A percentile compares a stretch with the other conserved stretches of the same genome.
Conservation (phyloP, 768 basidiomycete species). For the Naematelia aurantialba region DNA sequence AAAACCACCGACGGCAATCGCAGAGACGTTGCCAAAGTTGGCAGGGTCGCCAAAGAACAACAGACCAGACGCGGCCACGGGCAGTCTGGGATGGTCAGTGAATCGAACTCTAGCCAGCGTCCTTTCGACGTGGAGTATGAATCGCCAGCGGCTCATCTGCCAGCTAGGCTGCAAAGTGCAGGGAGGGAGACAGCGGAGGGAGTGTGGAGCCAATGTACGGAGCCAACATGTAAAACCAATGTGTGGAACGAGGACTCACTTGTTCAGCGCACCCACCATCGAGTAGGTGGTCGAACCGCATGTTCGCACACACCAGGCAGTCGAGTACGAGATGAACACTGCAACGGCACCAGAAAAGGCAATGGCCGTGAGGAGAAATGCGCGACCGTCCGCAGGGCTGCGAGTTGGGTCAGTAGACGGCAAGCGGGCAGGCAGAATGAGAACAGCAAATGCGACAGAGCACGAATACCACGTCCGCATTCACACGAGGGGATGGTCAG, state of each 20-base stretch:
- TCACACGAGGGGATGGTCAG: too few species aligned
- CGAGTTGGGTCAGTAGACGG: conserved; percentile 4
- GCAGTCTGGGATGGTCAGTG: conserved; percentile 55
- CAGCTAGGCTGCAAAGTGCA: not conserved
- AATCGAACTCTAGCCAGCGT: not conserved
- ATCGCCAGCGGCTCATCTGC: not conserved
- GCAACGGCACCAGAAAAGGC: conserved; percentile 96
- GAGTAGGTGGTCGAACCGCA: conserved; percentile 99
- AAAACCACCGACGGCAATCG: conserved; percentile 81
- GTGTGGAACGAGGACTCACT: too few species aligned
- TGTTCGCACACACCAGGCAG: conserved; percentile 95
- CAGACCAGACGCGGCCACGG: conserved; percentile 98
- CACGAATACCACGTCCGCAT: too few species aligned
- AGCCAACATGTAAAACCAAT: too few species aligned
- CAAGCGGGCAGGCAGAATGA: too few species aligned
- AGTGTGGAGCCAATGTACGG: too few species aligned
- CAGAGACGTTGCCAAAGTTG: conserved; percentile 81
- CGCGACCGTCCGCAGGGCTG: conserved; percentile 79
- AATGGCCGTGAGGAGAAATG: conserved; percentile 76
- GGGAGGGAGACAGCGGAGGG: not conserved
- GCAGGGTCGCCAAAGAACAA: conserved; percentile 72
- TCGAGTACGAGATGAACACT: conserved; percentile 95
- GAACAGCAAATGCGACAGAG: too few species aligned
- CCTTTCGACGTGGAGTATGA: conserved; percentile 1
- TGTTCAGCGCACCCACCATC: conserved; percentile 98